These are phyloP conservation scores for Hyaloscypha hepaticicola DNA, from an alignment of 495 filamentous ascomycete genomes.

Conservation along the genomic window DNA sequence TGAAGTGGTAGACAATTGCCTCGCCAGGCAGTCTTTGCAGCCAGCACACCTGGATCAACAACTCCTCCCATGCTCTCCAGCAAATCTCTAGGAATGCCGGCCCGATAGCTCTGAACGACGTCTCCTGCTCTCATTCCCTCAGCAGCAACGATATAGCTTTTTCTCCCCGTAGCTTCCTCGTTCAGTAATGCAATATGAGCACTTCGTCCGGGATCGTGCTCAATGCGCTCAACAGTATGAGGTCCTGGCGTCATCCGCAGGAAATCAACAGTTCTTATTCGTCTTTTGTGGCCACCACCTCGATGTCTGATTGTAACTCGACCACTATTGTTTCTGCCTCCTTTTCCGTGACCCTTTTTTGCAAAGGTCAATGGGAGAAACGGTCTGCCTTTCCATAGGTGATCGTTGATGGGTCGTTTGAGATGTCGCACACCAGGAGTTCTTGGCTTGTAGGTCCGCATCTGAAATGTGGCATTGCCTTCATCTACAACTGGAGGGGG, in stretches of 20 bases:
- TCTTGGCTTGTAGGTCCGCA: conserved; percentile 90
- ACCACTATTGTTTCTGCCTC: conserved; percentile 87
- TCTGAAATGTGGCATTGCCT: conserved; percentile 36
- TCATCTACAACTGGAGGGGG: conserved; percentile 27
- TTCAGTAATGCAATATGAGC: conserved; percentile 90
- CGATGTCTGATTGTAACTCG: conserved; percentile 84
- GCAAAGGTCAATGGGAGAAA: conserved; percentile 79
- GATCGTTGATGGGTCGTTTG: conserved; percentile 88
- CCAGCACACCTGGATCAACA: conserved; percentile 90
- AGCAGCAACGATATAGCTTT: conserved; percentile 88
- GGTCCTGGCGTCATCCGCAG: conserved; percentile 69
- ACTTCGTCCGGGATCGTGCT: conserved; percentile 89
- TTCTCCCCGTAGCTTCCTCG: conserved; percentile 61
- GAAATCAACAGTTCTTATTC: conserved; percentile 91
- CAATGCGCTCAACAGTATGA: conserved; percentile 88
- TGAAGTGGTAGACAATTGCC: conserved; percentile 94
- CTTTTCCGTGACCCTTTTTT: conserved; percentile 87
- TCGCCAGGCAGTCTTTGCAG: conserved; percentile 88
- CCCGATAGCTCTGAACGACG: conserved; percentile 82
- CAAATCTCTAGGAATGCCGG: conserved; percentile 81
- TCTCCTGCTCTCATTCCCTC: conserved; percentile 94
- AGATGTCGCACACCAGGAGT: conserved; percentile 94
- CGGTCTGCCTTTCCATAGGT: conserved; percentile 91
- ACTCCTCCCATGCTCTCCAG: conserved; percentile 87
- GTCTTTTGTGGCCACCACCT: conserved; percentile 85